A percentile compares a stretch with the other conserved stretches of the same genome.
Evolutionary conservation across 2,329 filamentous ascomycete species (phyloP).

Genomic region (Colletotrichum cordylinicola): DNA sequence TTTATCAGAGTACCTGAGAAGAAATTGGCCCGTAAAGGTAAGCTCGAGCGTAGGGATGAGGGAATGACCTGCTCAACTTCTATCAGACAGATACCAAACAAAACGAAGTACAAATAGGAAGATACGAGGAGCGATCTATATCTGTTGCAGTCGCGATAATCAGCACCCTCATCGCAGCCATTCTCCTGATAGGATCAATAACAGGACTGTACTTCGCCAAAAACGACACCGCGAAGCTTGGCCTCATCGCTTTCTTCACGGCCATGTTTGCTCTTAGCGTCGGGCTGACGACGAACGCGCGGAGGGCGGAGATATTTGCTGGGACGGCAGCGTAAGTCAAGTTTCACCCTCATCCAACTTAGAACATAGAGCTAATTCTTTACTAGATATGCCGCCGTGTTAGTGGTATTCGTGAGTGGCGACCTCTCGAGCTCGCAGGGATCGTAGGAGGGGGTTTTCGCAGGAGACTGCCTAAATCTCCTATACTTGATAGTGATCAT

Average conservation of each 20-base stretch:
- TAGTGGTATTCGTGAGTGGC: slow-evolving; percentile 18
- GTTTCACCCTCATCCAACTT: too few species aligned
- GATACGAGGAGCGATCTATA: background rate
- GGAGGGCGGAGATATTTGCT: slow-evolving; percentile 20
- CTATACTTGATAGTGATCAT: too few species aligned
- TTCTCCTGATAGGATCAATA: slow-evolving; percentile 14
- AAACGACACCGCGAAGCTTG: slow-evolving; percentile 6
- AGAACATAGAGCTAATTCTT: background rate
- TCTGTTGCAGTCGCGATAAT: background rate
- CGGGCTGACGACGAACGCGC: slow-evolving; percentile 20
- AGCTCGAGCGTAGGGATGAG: too few species aligned
- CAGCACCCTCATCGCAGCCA: background rate
- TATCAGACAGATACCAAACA: background rate
- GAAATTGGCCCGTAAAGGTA: slow-evolving; percentile 12
- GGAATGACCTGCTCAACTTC: background rate
- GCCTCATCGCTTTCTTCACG: slow-evolving; percentile 21
- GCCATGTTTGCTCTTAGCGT: slow-evolving; percentile 22
- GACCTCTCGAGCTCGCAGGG: background rate
- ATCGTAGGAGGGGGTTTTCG: background rate
- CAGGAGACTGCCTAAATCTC: too few species aligned
- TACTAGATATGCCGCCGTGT: slow-evolving; percentile 10
- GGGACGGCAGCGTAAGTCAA: slow-evolving; percentile 20
- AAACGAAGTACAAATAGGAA: background rate
- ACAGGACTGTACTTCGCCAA: background rate
- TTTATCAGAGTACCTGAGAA: background rate